Percentiles rank a stretch among this genome's conserved stretches.
Conservation (phyloP, 2,329 filamentous ascomycete genomes). For the Diaporthe humulicola region DNA sequence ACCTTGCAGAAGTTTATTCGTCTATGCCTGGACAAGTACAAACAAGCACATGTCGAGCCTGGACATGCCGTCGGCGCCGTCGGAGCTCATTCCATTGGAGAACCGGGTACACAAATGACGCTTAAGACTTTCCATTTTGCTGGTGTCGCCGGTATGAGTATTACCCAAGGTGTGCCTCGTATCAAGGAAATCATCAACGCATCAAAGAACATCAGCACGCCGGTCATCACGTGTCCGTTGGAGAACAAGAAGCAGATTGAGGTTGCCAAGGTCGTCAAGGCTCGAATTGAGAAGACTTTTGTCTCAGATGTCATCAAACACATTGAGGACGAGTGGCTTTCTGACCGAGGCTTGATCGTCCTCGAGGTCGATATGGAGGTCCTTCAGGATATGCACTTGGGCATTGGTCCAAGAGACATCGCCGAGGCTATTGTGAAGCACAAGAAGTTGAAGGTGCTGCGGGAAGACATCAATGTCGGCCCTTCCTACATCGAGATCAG, state of each 20-base stretch:
- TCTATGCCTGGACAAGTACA: conserved; percentile 90
- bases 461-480: conserved; percentile 73
- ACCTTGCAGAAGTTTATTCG: conserved; percentile 83
- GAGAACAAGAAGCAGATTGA: conserved; percentile 81
- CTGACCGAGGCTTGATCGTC: conserved; percentile 79
- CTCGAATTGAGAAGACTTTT: conserved; percentile 94
- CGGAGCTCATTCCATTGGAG: conserved; percentile 96
- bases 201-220: conserved; percentile 92
- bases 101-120: conserved; percentile 99
- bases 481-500: conserved; percentile 78
- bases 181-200: conserved; percentile 99
- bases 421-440: conserved; percentile 81
- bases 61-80: conserved; percentile 97
- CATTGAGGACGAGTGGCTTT: conserved; percentile 91
- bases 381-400: conserved; percentile 84
- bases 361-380: conserved; percentile 86
- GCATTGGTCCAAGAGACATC: conserved; percentile 81
- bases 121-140: conserved; percentile 99
- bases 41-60: conserved; percentile 90
- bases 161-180: conserved; percentile 98
- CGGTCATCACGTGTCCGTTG: conserved; percentile 89
- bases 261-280: conserved; percentile 91
- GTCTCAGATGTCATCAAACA: conserved; percentile 84
- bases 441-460: conserved; percentile 83
- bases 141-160: conserved; percentile 99